Conservation (phyloP, 345 rosid species). For the Acer campestre region DNA sequence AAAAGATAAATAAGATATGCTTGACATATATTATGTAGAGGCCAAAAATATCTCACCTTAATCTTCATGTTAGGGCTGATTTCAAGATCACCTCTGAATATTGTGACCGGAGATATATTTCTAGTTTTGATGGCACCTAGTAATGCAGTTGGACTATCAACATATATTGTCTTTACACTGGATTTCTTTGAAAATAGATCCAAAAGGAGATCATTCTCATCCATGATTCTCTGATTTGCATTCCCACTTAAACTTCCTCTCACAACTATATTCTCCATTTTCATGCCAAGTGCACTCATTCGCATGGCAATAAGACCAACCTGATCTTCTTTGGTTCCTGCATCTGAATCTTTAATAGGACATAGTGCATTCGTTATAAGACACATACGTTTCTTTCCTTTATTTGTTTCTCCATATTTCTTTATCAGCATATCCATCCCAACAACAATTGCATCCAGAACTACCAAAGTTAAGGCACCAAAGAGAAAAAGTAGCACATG, state of each 20-base stretch:
- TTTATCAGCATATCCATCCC: conserved; percentile 97
- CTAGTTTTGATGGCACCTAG: conserved; percentile 82
- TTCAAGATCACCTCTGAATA: conserved; percentile 91
- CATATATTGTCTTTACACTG: conserved; percentile 53
- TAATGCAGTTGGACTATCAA: conserved; percentile 73
- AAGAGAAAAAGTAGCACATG: conserved; percentile 3
- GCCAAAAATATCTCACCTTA: conserved; percentile 53
- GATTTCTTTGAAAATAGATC: conserved; percentile 62
- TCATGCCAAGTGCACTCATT: conserved; percentile 68
- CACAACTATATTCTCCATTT: conserved; percentile 69
- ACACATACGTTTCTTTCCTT: conserved; percentile 83
- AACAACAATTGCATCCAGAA: conserved; percentile 88
- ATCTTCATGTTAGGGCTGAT: conserved; percentile 68
- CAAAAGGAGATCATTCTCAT: conserved; percentile 77
- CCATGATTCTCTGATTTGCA: conserved; percentile 43
- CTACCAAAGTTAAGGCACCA: conserved; percentile 66
- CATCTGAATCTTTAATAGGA: conserved; percentile 74
- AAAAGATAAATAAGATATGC: conserved; percentile 2
- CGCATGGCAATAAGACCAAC: conserved; percentile 64
- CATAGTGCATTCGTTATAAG: conserved; percentile 72
- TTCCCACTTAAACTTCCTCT: conserved; percentile 40
- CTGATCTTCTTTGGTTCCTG: conserved; percentile 86
- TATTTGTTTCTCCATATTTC: conserved; percentile 52
- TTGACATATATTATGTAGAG: neutral
- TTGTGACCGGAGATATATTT: conserved; percentile 68